These are phyloP conservation scores for Gossypium armourianum DNA, from an alignment of 441 rosid genomes.

Conservation along the genomic window DNA sequence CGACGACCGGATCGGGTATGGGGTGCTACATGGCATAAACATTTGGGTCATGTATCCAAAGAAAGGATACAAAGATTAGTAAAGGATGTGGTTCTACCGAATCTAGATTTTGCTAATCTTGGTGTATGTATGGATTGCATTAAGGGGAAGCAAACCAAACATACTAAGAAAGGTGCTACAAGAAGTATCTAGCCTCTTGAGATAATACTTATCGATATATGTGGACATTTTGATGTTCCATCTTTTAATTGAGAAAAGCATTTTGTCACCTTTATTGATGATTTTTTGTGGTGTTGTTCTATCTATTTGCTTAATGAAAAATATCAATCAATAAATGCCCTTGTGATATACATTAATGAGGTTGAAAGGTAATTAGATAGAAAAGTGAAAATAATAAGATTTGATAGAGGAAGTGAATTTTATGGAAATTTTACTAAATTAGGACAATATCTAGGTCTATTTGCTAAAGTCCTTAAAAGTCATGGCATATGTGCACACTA, in stretches of 20 bases:
- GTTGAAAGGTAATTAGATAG: no score
- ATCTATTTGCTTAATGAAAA: background rate
- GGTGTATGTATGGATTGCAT: background rate
- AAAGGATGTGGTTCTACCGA: background rate
- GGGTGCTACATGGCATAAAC: background rate
- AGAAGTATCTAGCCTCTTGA: background rate
- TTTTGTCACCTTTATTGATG: background rate
- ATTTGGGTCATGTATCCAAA: background rate
- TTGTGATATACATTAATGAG: background rate
- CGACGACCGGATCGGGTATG: accelerated
- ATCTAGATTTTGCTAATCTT: background rate
- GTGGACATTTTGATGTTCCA: background rate
- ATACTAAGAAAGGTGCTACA: background rate
- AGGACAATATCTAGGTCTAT: background rate
- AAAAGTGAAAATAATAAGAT: background rate
- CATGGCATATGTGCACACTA: background rate
- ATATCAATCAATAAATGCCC: background rate
- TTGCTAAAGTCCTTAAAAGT: background rate
- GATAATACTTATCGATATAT: no score
- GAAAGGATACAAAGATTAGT: background rate
- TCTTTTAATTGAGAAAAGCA: background rate
- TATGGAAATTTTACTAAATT: no score
- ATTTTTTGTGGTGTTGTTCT: background rate
- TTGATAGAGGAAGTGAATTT: background rate
- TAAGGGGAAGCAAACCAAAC: background rate